These are phyloP conservation scores for Allium sativum DNA, from an alignment of 106 monocot species.

Conservation along the genomic window DNA sequence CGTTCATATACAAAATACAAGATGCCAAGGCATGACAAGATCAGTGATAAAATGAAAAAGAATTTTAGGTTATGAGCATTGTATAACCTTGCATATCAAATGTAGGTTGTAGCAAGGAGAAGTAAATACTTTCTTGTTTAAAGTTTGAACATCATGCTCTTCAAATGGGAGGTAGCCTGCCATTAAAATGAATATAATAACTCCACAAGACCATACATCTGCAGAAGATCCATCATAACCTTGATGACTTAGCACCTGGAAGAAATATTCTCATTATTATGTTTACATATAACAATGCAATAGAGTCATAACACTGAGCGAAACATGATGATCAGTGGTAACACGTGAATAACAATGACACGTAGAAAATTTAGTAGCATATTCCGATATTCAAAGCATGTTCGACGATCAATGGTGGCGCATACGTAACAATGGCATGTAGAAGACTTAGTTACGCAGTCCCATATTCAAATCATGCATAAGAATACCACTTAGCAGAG, in stretches of 20 bases:
- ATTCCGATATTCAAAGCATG: too few relatives aligned
- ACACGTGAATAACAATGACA: too few relatives aligned
- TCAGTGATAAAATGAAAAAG: background rate
- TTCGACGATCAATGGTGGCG: too few relatives aligned
- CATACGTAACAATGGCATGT: too few relatives aligned
- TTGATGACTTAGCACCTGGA: conserved; percentile 64
- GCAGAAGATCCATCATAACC: conserved; percentile 91
- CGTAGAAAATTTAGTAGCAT: too few relatives aligned
- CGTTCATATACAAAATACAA: background rate
- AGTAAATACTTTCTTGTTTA: conserved; percentile 53
- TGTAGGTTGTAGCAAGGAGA: background rate
- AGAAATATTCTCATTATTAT: too few relatives aligned
- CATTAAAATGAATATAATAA: conserved; percentile 85
- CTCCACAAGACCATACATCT: conserved; percentile 96
- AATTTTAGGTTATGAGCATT: background rate
- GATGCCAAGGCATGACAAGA: background rate
- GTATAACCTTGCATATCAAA: background rate
- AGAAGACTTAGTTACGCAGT: too few relatives aligned
- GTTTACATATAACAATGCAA: too few relatives aligned
- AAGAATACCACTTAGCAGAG: too few relatives aligned
- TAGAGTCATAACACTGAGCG: too few relatives aligned
- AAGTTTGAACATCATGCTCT: conserved; percentile 59
- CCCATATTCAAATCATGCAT: too few relatives aligned
- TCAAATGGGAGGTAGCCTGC: conserved; percentile 95
- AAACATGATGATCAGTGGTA: too few relatives aligned